Conservation (phyloP, 2,329 filamentous ascomycete genomes). For the Tolypocladium guangdongense region DNA sequence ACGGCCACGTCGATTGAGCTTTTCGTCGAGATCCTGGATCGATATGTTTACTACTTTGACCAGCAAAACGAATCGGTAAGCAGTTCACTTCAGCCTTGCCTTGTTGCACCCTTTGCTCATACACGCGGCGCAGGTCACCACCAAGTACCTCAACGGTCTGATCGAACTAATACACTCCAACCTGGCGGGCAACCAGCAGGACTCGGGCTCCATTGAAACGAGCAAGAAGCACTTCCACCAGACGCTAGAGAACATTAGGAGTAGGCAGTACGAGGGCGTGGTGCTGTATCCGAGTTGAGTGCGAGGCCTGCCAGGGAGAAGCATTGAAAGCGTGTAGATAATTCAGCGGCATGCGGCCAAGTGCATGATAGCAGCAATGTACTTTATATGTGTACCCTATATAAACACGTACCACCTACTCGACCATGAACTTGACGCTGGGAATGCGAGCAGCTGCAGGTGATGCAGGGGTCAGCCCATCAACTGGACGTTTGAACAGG, state of each 20-base stretch:
- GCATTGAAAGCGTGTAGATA: background rate
- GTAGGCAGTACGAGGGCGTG: constrained; percentile 86
- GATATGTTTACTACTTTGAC: constrained; percentile 99
- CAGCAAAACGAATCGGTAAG: constrained; percentile 90
- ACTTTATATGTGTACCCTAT: constrained; percentile 4
- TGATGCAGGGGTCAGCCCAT: background rate
- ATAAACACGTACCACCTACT: background rate
- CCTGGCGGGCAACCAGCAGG: constrained; percentile 71
- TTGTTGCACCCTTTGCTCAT: background rate
- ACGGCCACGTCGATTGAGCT: constrained; percentile 93
- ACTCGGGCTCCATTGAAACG: constrained; percentile 72
- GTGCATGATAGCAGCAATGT: constrained; percentile 3
- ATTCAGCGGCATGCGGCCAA: background rate
- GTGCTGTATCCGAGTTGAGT: constrained; percentile 50
- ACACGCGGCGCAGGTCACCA: constrained; percentile 54
- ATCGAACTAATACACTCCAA: constrained; percentile 99
- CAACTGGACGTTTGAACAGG: background rate
- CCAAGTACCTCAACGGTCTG: constrained; percentile 93
- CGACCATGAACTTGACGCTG: background rate
- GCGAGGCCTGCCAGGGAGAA: background rate
- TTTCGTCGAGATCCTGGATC: constrained; percentile 95
- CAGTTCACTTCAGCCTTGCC: background rate
- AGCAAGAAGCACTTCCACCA: constrained; percentile 91
- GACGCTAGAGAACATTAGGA: constrained; percentile 86
- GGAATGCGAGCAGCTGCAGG: background rate